phyloP scores from a whole-genome alignment of 805 yeast species.

The Nakazawaea ambrosiae region DNA sequence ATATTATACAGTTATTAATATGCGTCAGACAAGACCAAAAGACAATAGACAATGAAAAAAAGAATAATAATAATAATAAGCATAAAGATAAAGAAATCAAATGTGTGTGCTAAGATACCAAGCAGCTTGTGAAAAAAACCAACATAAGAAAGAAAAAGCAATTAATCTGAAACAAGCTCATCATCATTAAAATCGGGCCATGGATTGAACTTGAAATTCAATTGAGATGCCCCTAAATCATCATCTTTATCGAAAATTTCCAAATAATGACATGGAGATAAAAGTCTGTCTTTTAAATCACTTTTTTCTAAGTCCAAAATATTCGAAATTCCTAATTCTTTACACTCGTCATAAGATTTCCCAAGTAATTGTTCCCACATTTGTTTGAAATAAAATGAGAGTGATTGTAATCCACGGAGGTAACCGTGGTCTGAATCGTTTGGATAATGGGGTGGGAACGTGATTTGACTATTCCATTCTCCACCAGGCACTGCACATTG shows the following conservation, averaged over 20 bases:
- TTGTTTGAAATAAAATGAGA: slow-evolving; percentile 55
- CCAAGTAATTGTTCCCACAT: slow-evolving; percentile 55
- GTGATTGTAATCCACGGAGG: slow-evolving; percentile 70
- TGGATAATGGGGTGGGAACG: slow-evolving; percentile 69
- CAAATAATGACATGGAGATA: slow-evolving; percentile 25
- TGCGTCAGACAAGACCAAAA: no score
- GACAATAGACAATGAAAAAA: no score
- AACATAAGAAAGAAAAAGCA: no score
- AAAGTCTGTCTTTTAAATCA: slow-evolving; percentile 12
- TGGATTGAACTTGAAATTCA: background rate
- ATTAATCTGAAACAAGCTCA: slow-evolving; percentile 8
- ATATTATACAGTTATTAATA: no score
- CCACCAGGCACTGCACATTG: slow-evolving; percentile 75
- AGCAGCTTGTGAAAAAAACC: no score
- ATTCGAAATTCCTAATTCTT: slow-evolving; percentile 13
- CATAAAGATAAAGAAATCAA: no score
- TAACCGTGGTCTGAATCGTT: slow-evolving; percentile 73
- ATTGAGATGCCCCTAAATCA: slow-evolving; percentile 3
- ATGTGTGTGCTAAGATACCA: no score
- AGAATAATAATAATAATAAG: no score
- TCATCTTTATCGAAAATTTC: slow-evolving; percentile 26
- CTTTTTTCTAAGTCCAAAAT: slow-evolving; percentile 11
- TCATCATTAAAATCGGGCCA: slow-evolving; percentile 3
- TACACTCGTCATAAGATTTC: slow-evolving; percentile 22
- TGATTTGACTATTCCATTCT: slow-evolving; percentile 31